Evolutionary conservation across 2,329 filamentous ascomycete genomes (phyloP).

Genomic region (Aspergillus tamarii): DNA sequence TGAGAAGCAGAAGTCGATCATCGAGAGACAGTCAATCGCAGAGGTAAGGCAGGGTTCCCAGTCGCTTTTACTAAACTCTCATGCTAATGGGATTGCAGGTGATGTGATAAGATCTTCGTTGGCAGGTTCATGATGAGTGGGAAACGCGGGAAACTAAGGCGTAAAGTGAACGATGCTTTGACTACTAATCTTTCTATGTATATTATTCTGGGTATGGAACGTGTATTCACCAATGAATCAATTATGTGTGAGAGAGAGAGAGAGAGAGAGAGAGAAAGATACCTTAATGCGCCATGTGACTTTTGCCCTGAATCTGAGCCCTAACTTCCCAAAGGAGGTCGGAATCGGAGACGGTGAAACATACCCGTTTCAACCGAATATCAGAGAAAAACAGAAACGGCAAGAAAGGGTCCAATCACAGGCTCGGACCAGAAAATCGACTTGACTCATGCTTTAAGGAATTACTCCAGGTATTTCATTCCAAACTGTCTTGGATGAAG

Average conservation of each 20-base stretch:
- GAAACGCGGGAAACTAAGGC: background rate
- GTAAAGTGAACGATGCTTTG: background rate
- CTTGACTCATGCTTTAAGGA: background rate
- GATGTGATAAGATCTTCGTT: background rate
- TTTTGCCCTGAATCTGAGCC: background rate
- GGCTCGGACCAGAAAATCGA: background rate
- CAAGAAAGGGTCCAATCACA: background rate
- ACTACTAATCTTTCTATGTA: background rate
- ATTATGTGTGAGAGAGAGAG: background rate
- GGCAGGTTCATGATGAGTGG: background rate
- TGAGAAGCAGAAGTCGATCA: constrained; percentile 82
- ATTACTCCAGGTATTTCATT: background rate
- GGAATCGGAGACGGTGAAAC: background rate
- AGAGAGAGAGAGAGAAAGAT: too few relatives aligned
- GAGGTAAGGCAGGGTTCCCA: constrained; percentile 42
- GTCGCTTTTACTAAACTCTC: background rate
- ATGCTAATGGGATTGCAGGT: background rate
- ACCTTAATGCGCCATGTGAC: background rate
- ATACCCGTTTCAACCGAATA: background rate
- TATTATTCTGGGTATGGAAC: background rate
- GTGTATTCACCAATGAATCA: background rate
- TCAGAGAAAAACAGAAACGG: background rate
- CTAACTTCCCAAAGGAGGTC: background rate
- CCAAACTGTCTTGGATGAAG: background rate
- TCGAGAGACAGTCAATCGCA: constrained; percentile 65